These are phyloP conservation scores for Glarea lozoyensis DNA, from an alignment of 495 filamentous ascomycete species.

Conservation along the genomic window DNA sequence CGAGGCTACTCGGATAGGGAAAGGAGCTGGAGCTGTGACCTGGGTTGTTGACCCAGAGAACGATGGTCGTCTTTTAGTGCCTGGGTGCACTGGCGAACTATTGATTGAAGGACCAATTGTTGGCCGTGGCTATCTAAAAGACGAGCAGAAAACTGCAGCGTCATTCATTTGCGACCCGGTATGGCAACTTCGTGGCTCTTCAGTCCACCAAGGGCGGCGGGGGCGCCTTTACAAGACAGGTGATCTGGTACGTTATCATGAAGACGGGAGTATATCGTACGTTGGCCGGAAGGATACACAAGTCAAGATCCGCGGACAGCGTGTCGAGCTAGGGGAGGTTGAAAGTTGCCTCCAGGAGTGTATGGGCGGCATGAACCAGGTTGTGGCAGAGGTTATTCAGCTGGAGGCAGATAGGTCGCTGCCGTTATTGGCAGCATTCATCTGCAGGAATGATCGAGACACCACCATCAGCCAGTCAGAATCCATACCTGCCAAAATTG, in stretches of 20 bases:
- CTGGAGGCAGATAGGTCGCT: background rate
- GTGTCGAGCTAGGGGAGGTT: conserved; percentile 40
- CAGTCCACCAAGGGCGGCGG: too few relatives aligned
- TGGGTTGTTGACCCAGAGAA: conserved; percentile 40
- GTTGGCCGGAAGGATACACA: conserved; percentile 27
- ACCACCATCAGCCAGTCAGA: background rate
- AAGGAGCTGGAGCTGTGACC: conserved; percentile 27
- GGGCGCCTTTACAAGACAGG: background rate
- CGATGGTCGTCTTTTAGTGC: conserved; percentile 25
- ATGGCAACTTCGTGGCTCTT: background rate
- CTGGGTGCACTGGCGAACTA: conserved; percentile 34
- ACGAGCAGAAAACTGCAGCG: conserved; percentile 19
- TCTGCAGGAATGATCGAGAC: background rate
- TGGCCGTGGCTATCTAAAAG: conserved; percentile 30
- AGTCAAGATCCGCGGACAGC: conserved; percentile 39
- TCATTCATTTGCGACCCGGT: too few relatives aligned
- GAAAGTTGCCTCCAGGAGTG: conserved; percentile 18
- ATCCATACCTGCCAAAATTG: background rate
- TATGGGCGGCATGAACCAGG: background rate
- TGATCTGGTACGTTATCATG: background rate
- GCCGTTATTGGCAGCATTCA: background rate
- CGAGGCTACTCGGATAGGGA: conserved; percentile 21
- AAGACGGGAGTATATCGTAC: background rate
- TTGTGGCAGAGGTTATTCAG: background rate
- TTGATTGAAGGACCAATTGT: conserved; percentile 33